Percentiles rank a stretch among this genome's conserved stretches.
Evolutionary conservation across 2,329 filamentous ascomycete species (phyloP).

Genomic region (Lachnellula occidentalis): DNA sequence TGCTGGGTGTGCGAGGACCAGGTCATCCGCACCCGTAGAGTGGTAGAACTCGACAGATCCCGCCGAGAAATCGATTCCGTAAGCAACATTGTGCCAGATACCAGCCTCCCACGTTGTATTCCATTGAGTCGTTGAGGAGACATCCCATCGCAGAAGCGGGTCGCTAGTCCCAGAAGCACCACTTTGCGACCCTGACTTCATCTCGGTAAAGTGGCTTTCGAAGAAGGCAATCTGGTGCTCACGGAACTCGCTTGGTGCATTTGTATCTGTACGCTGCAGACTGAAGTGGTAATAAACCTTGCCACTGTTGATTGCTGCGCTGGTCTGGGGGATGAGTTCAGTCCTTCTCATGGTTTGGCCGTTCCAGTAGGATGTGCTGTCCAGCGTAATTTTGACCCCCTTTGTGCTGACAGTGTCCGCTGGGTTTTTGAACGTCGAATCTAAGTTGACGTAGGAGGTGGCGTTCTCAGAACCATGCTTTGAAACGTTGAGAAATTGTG

Average conservation of each 20-base stretch:
- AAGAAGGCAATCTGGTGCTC: conserved; percentile 62
- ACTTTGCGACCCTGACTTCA: conserved; percentile 58
- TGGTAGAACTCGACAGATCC: conserved; percentile 62
- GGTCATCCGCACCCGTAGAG: conserved; percentile 51
- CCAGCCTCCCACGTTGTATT: conserved; percentile 52
- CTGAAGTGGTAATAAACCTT: conserved; percentile 70
- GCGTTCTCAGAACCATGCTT: conserved; percentile 47
- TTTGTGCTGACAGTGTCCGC: conserved; percentile 53
- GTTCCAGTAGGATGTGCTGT: conserved; percentile 60
- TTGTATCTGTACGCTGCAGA: conserved; percentile 53
- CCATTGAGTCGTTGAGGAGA: conserved; percentile 54
- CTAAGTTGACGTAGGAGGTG: conserved; percentile 36
- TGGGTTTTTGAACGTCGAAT: conserved; percentile 42
- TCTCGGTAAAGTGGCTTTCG: conserved; percentile 70
- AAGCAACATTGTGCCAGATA: conserved; percentile 69
- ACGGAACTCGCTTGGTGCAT: conserved; percentile 52
- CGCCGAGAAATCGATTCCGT: conserved; percentile 61
- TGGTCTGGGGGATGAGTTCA: conserved; percentile 67
- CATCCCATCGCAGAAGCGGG: conserved; percentile 59
- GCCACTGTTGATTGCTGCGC: conserved; percentile 57
- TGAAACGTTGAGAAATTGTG: not conserved
- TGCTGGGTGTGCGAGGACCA: conserved; percentile 52
- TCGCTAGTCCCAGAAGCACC: conserved; percentile 44
- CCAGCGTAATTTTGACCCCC: conserved; percentile 61
- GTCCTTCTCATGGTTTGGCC: conserved; percentile 65